Percentiles rank a stretch among this genome's conserved stretches.
phyloP scores from a whole-genome alignment of 345 rosid species.

The Salix purpurea region DNA sequence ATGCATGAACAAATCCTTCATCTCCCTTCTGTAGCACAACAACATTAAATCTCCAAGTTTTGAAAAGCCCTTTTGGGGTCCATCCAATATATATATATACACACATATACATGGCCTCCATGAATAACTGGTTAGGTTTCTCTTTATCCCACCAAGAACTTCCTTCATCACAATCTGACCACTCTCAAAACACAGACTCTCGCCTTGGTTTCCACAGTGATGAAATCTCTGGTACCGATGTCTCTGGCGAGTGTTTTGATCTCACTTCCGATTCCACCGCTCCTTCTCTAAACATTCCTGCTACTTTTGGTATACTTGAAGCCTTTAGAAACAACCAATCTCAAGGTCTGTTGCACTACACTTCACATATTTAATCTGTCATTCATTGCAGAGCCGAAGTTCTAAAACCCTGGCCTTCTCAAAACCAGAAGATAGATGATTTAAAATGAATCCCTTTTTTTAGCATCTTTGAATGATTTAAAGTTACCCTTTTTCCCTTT shows the following conservation, averaged over 20 bases:
- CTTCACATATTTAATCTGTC: not conserved
- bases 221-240: constrained; percentile 19
- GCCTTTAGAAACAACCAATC: constrained; percentile 53
- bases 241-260: constrained; percentile 52
- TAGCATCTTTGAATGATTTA: not conserved
- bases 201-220: constrained; percentile 15
- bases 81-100: not conserved
- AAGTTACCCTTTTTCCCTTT: not conserved
- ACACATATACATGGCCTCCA: constrained; percentile 9
- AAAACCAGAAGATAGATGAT: not conserved
- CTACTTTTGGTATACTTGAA: constrained; percentile 58
- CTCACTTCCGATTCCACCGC: constrained; percentile 38
- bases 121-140: constrained; percentile 30
- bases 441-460: not conserved
- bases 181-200: constrained; percentile 22
- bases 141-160: constrained; percentile 24
- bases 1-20: constrained; percentile 22
- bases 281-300: constrained; percentile 37
- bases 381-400: not conserved
- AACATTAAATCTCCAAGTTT: not conserved
- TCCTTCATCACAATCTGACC: constrained; percentile 11
- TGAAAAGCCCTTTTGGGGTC: not conserved
- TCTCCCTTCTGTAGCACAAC: not conserved
- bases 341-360: constrained; percentile 43
- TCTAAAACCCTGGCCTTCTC: constrained; percentile 26